Evolutionary conservation across 2,329 filamentous ascomycete genomes (phyloP).

Genomic region (Calonectria multiphialidica): DNA sequence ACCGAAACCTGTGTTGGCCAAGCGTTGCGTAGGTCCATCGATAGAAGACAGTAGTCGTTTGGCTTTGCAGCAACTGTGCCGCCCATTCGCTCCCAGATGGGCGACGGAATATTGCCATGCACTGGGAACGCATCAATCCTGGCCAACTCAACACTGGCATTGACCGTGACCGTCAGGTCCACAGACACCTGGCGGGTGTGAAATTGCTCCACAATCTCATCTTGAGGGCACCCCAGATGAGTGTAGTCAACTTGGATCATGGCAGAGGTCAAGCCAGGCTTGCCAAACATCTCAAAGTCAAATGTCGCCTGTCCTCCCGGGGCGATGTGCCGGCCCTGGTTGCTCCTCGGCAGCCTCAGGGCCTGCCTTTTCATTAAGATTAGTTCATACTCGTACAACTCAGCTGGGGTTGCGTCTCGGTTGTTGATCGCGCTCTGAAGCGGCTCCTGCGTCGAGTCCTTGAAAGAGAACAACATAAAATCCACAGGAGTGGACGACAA

Average conservation of each 20-base stretch:
- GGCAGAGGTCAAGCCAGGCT: conserved; percentile 84
- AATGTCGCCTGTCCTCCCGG: conserved; percentile 79
- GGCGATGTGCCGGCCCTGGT: conserved; percentile 70
- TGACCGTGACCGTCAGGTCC: conserved; percentile 89
- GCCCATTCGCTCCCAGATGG: conserved; percentile 66
- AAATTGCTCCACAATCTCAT: conserved; percentile 78
- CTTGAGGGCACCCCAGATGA: conserved; percentile 77
- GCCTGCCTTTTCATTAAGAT: conserved; percentile 82
- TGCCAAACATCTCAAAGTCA: conserved; percentile 87
- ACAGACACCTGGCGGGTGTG: conserved; percentile 87
- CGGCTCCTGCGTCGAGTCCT: conserved; percentile 85
- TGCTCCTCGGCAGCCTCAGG: conserved; percentile 66
- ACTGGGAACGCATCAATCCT: conserved; percentile 85
- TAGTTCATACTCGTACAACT: conserved; percentile 88
- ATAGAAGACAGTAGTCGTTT: conserved; percentile 80
- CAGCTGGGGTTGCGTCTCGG: conserved; percentile 81
- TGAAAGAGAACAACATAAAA: conserved; percentile 88
- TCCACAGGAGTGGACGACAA: conserved; percentile 82
- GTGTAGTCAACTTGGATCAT: conserved; percentile 90
- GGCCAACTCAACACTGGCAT: conserved; percentile 86
- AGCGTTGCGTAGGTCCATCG: conserved; percentile 88
- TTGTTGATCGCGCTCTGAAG: conserved; percentile 81
- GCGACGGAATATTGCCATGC: conserved; percentile 72
- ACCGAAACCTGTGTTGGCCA: conserved; percentile 87
- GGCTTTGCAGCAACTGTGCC: conserved; percentile 51